A percentile compares a stretch with the other conserved stretches of the same genome.
phyloP scores from a whole-genome alignment of 2,329 filamentous ascomycete genomes.

The Coleophoma crateriformis region DNA sequence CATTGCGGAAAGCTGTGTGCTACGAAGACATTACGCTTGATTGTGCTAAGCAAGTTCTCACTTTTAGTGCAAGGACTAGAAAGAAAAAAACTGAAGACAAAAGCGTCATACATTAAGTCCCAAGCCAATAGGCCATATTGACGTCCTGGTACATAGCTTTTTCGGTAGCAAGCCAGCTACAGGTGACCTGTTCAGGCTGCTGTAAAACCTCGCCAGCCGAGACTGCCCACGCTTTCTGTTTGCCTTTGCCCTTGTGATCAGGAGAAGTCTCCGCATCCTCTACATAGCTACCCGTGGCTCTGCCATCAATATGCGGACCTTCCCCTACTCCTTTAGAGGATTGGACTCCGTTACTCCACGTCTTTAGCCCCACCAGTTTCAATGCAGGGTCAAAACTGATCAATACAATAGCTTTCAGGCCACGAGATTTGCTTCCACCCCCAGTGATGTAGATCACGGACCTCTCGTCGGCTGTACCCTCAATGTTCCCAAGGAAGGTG shows the following conservation, averaged over 20 bases:
- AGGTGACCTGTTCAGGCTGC: not conserved
- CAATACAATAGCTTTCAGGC: constrained; percentile 32
- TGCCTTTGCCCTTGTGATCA: constrained; percentile 21
- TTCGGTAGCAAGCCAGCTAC: constrained; percentile 17
- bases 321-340: constrained; percentile 15
- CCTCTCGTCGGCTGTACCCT: constrained; percentile 40
- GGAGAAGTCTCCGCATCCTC: constrained; percentile 6
- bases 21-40: too few relatives aligned
- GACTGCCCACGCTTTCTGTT: constrained; percentile 3
- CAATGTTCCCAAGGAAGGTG: constrained; percentile 27
- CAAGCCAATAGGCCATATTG: constrained; percentile 10
- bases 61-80: too few relatives aligned
- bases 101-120: not conserved
- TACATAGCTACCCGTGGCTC: constrained; percentile 10
- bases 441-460: constrained; percentile 40
- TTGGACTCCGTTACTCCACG: constrained; percentile 9
- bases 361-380: constrained; percentile 23
- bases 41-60: too few relatives aligned
- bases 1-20: too few relatives aligned
- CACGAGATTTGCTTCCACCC: not conserved
- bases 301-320: constrained; percentile 20
- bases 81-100: too few relatives aligned
- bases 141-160: constrained; percentile 22
- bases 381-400: constrained; percentile 37
- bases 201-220: not conserved